Conservation (phyloP, 2,329 filamentous ascomycete genomes). For the Penicillium expansum region DNA sequence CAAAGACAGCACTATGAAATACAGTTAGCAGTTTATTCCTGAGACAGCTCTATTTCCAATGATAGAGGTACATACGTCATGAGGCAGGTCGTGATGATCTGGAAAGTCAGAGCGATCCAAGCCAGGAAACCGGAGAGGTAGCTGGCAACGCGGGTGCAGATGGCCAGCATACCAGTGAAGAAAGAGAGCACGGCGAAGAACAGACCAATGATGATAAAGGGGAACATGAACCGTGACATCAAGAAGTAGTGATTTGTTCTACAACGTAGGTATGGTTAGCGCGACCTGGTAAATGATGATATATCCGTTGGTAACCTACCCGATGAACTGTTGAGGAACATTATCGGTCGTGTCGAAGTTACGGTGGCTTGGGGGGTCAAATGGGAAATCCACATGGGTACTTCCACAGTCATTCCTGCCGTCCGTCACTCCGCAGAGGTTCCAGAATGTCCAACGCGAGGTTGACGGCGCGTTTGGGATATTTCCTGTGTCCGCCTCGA, state of each 20-base stretch:
- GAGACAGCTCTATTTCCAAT: neutral
- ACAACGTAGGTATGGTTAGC: slow-evolving; percentile 18
- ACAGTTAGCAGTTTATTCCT: slow-evolving; percentile 13
- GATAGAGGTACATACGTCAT: slow-evolving; percentile 58
- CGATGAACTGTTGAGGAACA: slow-evolving; percentile 55
- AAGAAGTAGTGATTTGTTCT: slow-evolving; percentile 70
- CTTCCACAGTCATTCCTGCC: slow-evolving; percentile 62
- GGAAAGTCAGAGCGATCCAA: slow-evolving; percentile 57
- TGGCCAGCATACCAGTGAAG: slow-evolving; percentile 46
- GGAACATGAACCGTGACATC: slow-evolving; percentile 88
- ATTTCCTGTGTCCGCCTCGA: slow-evolving; percentile 71
- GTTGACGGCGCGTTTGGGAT: slow-evolving; percentile 66
- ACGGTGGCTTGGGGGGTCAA: slow-evolving; percentile 53
- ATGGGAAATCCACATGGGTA: slow-evolving; percentile 64
- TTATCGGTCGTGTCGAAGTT: slow-evolving; percentile 60
- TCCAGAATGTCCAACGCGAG: slow-evolving; percentile 90
- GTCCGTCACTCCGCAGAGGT: slow-evolving; percentile 65
- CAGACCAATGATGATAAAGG: slow-evolving; percentile 80
- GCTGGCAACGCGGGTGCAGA: slow-evolving; percentile 53
- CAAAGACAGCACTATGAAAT: slow-evolving; percentile 54
- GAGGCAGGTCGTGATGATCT: slow-evolving; percentile 55
- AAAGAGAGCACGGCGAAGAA: slow-evolving; percentile 62
- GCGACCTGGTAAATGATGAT: neutral
- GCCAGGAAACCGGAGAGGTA: slow-evolving; percentile 53
- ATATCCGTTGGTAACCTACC: slow-evolving; percentile 38